phyloP scores from a whole-genome alignment of 2,329 filamentous ascomycete species.

The Aspergillus sergii region DNA sequence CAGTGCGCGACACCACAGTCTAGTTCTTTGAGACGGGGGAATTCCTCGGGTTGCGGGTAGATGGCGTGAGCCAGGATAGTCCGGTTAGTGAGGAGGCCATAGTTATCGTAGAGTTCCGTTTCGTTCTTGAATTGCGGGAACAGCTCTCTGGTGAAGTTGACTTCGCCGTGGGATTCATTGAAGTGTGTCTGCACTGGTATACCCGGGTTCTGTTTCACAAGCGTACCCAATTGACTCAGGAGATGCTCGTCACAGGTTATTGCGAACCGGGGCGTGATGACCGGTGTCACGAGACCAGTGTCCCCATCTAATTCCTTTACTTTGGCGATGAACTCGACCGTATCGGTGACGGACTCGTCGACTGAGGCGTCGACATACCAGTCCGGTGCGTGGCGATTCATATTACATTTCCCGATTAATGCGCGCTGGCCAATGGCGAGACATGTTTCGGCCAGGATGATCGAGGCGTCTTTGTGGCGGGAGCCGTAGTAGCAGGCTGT shows the following conservation, averaged over 20 bases:
- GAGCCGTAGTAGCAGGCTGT: slow-evolving; percentile 42
- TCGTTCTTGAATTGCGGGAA: slow-evolving; percentile 62
- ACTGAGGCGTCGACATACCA: slow-evolving; percentile 55
- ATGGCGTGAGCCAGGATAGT: slow-evolving; percentile 70
- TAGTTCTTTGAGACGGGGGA: slow-evolving; percentile 48
- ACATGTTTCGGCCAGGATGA: slow-evolving; percentile 38
- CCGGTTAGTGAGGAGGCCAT: slow-evolving; percentile 56
- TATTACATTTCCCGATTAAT: slow-evolving; percentile 40
- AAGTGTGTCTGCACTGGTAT: slow-evolving; percentile 69
- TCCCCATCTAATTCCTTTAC: slow-evolving; percentile 51
- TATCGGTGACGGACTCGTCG: slow-evolving; percentile 54
- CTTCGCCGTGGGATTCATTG: slow-evolving; percentile 65
- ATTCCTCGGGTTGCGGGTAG: slow-evolving; percentile 61
- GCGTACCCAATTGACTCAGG: slow-evolving; percentile 57
- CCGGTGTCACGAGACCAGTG: slow-evolving; percentile 48
- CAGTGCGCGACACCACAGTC: slow-evolving; percentile 66
- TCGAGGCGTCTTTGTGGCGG: slow-evolving; percentile 32
- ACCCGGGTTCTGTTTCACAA: slow-evolving; percentile 52
- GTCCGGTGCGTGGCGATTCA: slow-evolving; percentile 49
- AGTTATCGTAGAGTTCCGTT: slow-evolving; percentile 61
- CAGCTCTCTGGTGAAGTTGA: slow-evolving; percentile 55
- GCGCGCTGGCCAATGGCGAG: slow-evolving; percentile 37
- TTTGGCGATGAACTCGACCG: slow-evolving; percentile 53
- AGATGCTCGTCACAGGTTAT: slow-evolving; percentile 61
- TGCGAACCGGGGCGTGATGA: slow-evolving; percentile 63